Evolutionary conservation across 352 stramenopile genomes (phyloP).

Genomic region (Phytophthora rubi): DNA sequence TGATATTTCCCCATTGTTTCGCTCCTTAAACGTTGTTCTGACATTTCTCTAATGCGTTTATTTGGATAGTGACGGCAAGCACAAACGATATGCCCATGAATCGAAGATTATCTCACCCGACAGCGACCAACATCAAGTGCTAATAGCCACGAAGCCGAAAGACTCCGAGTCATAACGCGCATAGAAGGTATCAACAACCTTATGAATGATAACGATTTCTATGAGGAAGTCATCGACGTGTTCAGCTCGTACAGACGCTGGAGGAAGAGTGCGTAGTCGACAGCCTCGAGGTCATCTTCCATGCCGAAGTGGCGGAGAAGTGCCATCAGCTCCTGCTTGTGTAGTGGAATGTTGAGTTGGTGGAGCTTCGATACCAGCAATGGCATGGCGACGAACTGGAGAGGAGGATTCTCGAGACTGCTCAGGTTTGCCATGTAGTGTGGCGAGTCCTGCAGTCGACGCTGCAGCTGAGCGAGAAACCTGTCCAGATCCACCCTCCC

Average conservation of each 20-base stretch:
- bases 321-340: constrained; percentile 38
- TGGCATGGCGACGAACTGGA: constrained; percentile 29
- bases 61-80: constrained; percentile 53
- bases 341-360: constrained; percentile 52
- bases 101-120: constrained; percentile 31
- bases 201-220: not conserved
- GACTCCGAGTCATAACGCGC: not conserved
- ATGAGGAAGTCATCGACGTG: constrained; percentile 2
- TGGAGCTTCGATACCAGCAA: constrained; percentile 51
- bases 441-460: constrained; percentile 39
- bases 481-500: constrained; percentile 57
- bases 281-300: constrained; percentile 40
- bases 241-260: constrained; percentile 50
- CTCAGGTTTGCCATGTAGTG: constrained; percentile 6
- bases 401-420: not conserved
- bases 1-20: not conserved
- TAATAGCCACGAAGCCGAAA: not conserved
- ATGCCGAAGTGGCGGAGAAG: constrained; percentile 64
- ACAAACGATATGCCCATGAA: constrained; percentile 54
- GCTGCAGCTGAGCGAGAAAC: constrained; percentile 49
- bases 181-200: not conserved
- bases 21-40: not conserved
- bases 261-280: constrained; percentile 54
- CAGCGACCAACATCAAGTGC: constrained; percentile 1
- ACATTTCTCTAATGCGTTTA: not conserved